Base-by-base conservation (phyloP, 306 rosid genomes). In the Prunus padus region DNA sequence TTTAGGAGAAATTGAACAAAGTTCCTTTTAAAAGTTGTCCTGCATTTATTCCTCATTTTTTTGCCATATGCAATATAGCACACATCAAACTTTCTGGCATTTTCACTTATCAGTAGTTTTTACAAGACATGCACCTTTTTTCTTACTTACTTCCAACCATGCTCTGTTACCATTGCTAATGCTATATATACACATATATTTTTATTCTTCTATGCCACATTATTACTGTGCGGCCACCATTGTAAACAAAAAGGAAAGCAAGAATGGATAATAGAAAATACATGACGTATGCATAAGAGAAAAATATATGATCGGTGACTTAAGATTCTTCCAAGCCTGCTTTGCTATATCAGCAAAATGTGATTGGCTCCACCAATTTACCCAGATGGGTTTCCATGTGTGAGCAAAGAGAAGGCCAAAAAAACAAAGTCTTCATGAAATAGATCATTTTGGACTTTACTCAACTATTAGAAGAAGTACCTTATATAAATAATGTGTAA, bases 71-170 rank as follows among this genome's bases (percentile, higher is more conserved):
- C 66, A 77, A 22, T 51, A 69, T 46, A 51, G 51, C 71, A 77
- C 23, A 78, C 75, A 84, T 76, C 78, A 42, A 69, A 75, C 51
- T 56, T 77, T 60, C 67, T 69, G 74, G 69, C 77, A 63, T 45
- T 77, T 55, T 54, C 60, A 51, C 14, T 72, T 76, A 33, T 63
- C 67, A 52, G 61, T 71, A 71, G 67, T 78, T 63, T 77, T 64
- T 50, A 22, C 23, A 73, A 62, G 69, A 20, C 71, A 75, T 81
- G 13, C 20, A 76, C 12, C 71, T 22, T 81, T 47, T 46, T 67
- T 76, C 67, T 59, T 45, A 55, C 26, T 55, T 47, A 40, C 61
- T 72, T 57, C 30, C 72, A 69, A 56, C 59, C 81, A 71, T 67
- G 71, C 73, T n/a, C 8, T 33, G 5, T 20, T 55, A 20, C 63